Percentiles rank a stretch among this genome's conserved stretches.
Evolutionary conservation across 2,329 filamentous ascomycete species (phyloP).

Genomic region (Zymoseptoria ardabiliae): DNA sequence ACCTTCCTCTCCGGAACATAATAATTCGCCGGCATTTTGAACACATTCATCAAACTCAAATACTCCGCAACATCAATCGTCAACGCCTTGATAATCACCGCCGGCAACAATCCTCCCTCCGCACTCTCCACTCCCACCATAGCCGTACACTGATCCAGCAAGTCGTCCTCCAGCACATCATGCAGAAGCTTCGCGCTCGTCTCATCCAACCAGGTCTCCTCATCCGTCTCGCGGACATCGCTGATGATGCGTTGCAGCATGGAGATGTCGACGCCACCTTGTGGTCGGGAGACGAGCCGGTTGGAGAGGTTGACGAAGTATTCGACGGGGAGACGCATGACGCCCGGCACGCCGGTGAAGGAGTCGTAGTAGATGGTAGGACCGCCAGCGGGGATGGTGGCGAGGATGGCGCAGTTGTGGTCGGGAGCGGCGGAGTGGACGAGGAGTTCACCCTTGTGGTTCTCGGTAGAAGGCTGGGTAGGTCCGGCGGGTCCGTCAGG

Average conservation of each 20-base stretch:
- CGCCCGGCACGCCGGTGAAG: neutral
- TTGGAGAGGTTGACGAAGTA: neutral
- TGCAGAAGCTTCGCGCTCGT: neutral
- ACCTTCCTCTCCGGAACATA: neutral
- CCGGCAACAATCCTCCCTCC: neutral
- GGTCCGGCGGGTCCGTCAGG: neutral
- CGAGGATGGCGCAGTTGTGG: neutral
- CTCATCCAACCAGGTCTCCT: neutral
- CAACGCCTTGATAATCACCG: neutral
- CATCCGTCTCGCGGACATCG: neutral
- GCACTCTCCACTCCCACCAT: neutral
- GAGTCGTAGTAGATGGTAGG: conserved; percentile 1
- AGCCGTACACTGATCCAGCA: neutral
- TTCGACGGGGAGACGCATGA: neutral
- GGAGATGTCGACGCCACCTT: neutral
- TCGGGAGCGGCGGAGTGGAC: neutral
- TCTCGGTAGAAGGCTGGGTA: neutral
- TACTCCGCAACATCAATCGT: neutral
- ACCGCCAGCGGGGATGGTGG: neutral
- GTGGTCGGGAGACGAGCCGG: neutral
- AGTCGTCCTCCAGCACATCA: neutral
- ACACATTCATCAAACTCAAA: conserved; percentile 1
- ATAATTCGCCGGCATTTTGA: neutral
- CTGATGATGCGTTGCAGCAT: neutral
- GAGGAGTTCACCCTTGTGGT: neutral